Conservation (phyloP, 2,329 filamentous ascomycete species). For the Plectosphaerella cucumerina region DNA sequence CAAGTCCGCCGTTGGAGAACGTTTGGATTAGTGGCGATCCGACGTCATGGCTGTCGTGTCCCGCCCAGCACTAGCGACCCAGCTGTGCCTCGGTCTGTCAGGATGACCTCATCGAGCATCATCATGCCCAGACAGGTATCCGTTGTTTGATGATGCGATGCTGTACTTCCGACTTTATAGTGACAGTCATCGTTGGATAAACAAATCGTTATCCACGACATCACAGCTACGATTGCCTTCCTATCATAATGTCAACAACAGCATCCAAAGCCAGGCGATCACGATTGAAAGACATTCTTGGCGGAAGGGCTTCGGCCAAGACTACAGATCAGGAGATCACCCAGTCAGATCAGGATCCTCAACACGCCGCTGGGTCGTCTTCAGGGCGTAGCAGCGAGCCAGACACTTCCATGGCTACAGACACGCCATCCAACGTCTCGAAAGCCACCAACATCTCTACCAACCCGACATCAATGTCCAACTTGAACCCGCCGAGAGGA, state of each 20-base stretch:
- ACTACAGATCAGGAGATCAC: background rate
- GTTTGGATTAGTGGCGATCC: background rate
- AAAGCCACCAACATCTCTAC: constrained; percentile 3
- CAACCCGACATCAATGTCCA: constrained; percentile 1
- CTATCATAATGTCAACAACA: background rate
- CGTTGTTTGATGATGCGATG: no score
- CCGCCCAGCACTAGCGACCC: background rate
- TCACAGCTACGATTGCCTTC: background rate
- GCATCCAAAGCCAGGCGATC: background rate
- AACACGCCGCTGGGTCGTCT: background rate
- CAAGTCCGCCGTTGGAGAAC: background rate
- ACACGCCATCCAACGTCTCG: constrained; percentile 4
- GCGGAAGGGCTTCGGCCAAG: constrained; percentile 1
- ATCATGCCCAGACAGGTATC: background rate
- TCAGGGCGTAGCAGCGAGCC: constrained; percentile 7
- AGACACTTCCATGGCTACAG: constrained; percentile 3
- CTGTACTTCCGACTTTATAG: background rate
- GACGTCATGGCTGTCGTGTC: background rate
- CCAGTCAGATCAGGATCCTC: background rate
- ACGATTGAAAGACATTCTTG: background rate
- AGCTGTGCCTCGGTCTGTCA: background rate
- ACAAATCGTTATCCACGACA: background rate
- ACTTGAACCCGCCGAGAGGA: constrained; percentile 1
- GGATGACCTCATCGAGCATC: constrained; percentile 2
- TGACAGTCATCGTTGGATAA: background rate